Evolutionary conservation across 805 yeast genomes (phyloP), one percentile per base, ranked within the genome.

Genomic region (Yamadazyma laniorum): DNA sequence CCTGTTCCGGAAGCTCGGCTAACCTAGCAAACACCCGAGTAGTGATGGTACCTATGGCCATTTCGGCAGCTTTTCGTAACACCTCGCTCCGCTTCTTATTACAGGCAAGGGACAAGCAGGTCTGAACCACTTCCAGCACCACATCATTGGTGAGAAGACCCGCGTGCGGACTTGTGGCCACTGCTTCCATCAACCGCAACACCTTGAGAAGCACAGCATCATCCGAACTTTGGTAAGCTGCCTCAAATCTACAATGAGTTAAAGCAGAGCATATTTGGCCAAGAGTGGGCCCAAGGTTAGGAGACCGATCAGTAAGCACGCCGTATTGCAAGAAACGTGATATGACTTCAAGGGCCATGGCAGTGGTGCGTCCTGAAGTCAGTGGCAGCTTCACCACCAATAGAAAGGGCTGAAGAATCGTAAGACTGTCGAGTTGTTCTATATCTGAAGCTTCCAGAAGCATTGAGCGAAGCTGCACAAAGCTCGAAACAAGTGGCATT

Each of bases 171-270:
- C 90, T 78, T 15, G 72, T 68, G 12, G 89, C 72, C 12, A 90
- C 72, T 16, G 47, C 43, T 48, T 88, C 91, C 50, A 91, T 67
- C 18, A 91, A 66, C 30, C 83, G 70, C 45, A 93, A 75, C 15
- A 93, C 95, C 53, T 86, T 86, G 35, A 91, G 71, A 32, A 93
- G 66, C 3, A 93, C 91, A 0, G 95, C 85, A 57, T 93, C 99
- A 63, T 93, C 98, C 29, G 87, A 83, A 25, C 83, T 75, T 57
- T 88, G 95, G 55, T 90, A 96, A 0, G 93, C 84, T 2, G 96
- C 96, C 66, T 93, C 97, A 57, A 93, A 93, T 32, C 96, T 77
- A 62, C 98, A 93, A 56, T 88, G 96, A 1, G 98, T 86, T 45
- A 93, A 71, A 0, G 97, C 77, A 22, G 77, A 76, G 7, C 82